Conservation (phyloP, 257 asterid species). For the Linderniella brevidens region DNA sequence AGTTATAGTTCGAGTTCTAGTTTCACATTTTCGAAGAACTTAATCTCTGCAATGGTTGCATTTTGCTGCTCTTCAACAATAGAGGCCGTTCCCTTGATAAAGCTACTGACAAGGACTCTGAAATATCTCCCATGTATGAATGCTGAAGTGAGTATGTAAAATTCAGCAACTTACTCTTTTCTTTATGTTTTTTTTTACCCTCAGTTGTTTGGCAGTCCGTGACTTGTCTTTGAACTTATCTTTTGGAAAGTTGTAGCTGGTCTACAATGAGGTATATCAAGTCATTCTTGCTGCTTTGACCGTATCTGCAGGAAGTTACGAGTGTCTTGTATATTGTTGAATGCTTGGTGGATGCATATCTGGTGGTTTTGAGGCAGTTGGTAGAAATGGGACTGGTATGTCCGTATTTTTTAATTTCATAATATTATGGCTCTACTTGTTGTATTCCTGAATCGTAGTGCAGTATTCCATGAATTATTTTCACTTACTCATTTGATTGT, state of each 20-base stretch:
- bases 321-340: constrained; percentile 31
- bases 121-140: constrained; percentile 42
- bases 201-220: background rate
- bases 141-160: constrained; percentile 50
- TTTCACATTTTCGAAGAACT: constrained; percentile 31
- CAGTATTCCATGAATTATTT: background rate
- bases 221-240: background rate
- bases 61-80: constrained; percentile 56
- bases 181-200: constrained; percentile 1
- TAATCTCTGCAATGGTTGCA: constrained; percentile 51
- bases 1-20: constrained; percentile 23
- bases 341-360: constrained; percentile 52
- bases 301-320: constrained; percentile 39
- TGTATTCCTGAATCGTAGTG: background rate
- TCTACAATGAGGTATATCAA: background rate
- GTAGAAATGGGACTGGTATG: constrained; percentile 55
- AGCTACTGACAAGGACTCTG: constrained; percentile 43
- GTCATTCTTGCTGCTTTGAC: constrained; percentile 6
- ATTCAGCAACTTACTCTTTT: constrained; percentile 3
- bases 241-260: background rate
- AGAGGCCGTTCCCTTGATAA: constrained; percentile 54
- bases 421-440: background rate
- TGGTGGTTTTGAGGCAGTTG: constrained; percentile 59
- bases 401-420: constrained; percentile 4
- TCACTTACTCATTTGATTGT: background rate